Evolutionary conservation across 2,329 filamentous ascomycete genomes (phyloP), one percentile per base, ranked within the genome.

Genomic region (Aaosphaeria arxii): DNA sequence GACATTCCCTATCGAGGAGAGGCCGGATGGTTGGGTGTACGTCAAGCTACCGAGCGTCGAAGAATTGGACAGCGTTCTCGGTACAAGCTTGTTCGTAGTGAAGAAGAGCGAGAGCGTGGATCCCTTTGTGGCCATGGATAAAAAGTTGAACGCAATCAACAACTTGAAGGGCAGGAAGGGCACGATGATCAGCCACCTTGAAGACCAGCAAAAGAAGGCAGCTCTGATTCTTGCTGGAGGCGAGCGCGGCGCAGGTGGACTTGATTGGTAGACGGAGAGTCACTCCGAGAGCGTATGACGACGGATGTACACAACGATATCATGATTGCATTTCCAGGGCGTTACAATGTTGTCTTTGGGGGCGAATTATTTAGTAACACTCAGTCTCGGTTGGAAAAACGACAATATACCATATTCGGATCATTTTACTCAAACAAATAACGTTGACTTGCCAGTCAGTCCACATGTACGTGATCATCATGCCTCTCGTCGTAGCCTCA

Each of bases 31-130:
- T 0, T 82, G 83, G 78, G 78, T 96, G 3, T 92, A 94, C 69
- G 71, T 95, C 53, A 87, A 87, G 71, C 75, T 96, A 30, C 91
- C 91, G 17, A 86, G 89, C 0, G 79, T 91, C 0, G 85, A 86
- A 45, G 91, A 95, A 72, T 76, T 96, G 40, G 91, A 96, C 66
- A 79, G 79, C 1, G 81, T 89, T 47, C 74, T 96, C 30, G 89
- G 89, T 0, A 96, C 90, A 1, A 76, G 78, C 59, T 86, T 82
- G 71, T 96, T 88, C 83, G 88, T 81, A 72, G 84, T 95, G 13
- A 86, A 79, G 73, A 87, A 86, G 69, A 86, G 79, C 1, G 89
- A 94, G 70, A 77, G 72, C 11, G 62, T 63, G 6, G 74, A 78
- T 65, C 79, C 80, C 11, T 84, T 83, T 63, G 76, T 74, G 43